Percentiles rank a stretch among this genome's conserved stretches.
These are phyloP conservation scores for Annulohypoxylon truncatum DNA, from an alignment of 2,329 filamentous ascomycete species.

Conservation along the genomic window DNA sequence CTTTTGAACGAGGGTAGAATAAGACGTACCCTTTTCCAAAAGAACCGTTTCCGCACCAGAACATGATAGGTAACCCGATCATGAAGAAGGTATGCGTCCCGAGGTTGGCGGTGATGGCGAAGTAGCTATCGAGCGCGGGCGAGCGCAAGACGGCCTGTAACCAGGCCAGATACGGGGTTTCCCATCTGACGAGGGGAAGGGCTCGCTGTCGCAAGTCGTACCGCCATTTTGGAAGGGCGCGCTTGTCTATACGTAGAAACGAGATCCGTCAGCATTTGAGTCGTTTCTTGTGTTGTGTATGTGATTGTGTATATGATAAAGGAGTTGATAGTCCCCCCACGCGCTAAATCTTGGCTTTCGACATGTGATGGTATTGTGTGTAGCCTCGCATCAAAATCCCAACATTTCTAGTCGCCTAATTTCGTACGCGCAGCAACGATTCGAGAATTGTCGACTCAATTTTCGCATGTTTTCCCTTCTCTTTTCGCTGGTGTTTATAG, in stretches of 20 bases:
- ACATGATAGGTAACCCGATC: conserved; percentile 91
- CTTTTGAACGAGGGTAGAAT: neutral
- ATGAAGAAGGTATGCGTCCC: conserved; percentile 99
- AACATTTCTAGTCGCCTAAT: neutral
- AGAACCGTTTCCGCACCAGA: conserved; percentile 92
- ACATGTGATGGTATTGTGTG: neutral
- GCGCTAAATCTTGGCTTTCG: neutral
- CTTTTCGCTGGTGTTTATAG: neutral
- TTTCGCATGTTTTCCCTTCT: neutral
- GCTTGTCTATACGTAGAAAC: conserved; percentile 70
- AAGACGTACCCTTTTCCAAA: conserved; percentile 84
- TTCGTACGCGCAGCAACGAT: conserved; percentile 3
- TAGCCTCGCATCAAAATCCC: conserved; percentile 3
- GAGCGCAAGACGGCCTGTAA: conserved; percentile 84
- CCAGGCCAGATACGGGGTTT: conserved; percentile 92
- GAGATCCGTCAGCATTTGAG: conserved; percentile 9
- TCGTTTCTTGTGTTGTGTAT: conserved; percentile 2
- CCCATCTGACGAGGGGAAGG: conserved; percentile 90
- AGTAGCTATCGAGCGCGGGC: conserved; percentile 92
- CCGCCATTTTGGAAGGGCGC: conserved; percentile 87
- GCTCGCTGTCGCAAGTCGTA: conserved; percentile 83
- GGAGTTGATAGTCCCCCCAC: neutral
- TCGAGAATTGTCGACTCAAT: neutral
- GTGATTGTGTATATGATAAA: neutral
- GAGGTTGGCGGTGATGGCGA: conserved; percentile 94